Percentiles rank a stretch among this genome's conserved stretches.
Conservation (phyloP, 1,284 basidiomycete species). For the Stygiomarasmius scandens region DNA sequence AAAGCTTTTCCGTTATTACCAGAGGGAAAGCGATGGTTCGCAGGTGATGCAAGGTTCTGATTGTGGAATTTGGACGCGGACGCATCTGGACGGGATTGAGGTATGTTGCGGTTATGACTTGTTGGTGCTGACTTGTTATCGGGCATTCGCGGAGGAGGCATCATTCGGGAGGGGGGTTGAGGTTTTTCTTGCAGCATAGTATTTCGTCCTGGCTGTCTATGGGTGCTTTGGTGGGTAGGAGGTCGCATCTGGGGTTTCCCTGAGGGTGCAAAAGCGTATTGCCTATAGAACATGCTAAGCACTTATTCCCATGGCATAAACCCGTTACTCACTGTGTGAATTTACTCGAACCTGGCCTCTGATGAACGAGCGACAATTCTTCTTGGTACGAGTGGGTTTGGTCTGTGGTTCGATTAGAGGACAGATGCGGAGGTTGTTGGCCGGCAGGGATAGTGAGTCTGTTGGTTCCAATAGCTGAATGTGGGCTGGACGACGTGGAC, state of each 20-base stretch:
- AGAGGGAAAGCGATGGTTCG: neutral
- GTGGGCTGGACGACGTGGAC: constrained; percentile 58
- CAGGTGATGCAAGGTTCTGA: neutral
- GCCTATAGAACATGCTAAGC: constrained; percentile 39
- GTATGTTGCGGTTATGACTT: neutral
- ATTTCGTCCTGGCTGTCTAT: neutral
- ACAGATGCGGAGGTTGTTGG: constrained; percentile 51
- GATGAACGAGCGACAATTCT: constrained; percentile 20
- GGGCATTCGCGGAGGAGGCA: constrained; percentile 16
- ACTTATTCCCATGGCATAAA: constrained; percentile 15
- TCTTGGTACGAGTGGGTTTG: neutral
- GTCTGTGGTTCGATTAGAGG: constrained; percentile 29
- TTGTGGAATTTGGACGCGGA: neutral
- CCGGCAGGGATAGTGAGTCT: constrained; percentile 62
- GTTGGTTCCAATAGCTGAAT: constrained; percentile 51
- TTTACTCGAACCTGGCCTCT: constrained; percentile 49
- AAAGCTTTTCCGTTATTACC: neutral
- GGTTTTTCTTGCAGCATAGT: neutral
- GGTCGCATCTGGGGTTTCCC: constrained; percentile 39
- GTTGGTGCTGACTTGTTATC: neutral
- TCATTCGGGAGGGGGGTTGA: constrained; percentile 6
- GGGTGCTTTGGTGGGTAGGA: constrained; percentile 17
- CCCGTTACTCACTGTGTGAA: constrained; percentile 46
- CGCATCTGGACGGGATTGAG: neutral
- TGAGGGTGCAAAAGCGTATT: constrained; percentile 59